phyloP scores from a whole-genome alignment of 2,329 filamentous ascomycete species.

The Sporothrix brasiliensis region DNA sequence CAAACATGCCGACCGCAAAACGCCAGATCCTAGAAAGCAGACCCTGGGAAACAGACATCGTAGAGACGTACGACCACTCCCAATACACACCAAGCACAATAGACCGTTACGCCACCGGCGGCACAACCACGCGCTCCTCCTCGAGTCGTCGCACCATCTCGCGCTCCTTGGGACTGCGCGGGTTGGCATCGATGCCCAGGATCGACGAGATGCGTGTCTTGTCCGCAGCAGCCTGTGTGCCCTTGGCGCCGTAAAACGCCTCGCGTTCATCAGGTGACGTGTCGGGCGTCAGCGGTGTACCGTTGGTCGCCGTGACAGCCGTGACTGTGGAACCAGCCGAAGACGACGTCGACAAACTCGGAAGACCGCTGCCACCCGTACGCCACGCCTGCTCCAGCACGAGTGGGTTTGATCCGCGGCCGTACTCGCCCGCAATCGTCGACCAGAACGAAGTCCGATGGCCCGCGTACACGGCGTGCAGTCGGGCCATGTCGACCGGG shows the following conservation, averaged over 20 bases:
- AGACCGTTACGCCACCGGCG: constrained; percentile 27
- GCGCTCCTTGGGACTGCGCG: constrained; percentile 59
- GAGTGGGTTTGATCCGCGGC: constrained; percentile 61
- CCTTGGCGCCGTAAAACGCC: constrained; percentile 44
- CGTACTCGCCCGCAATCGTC: constrained; percentile 72
- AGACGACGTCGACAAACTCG: background rate
- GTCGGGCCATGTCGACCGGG: constrained; percentile 65
- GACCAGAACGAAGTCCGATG: constrained; percentile 75
- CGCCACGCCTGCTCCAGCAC: constrained; percentile 73
- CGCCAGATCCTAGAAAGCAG: constrained; percentile 10
- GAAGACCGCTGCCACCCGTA: constrained; percentile 39
- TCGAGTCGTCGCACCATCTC: constrained; percentile 61
- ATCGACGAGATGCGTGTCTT: constrained; percentile 66
- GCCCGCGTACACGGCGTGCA: constrained; percentile 69
- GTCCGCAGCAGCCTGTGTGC: constrained; percentile 42
- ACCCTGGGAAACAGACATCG: background rate
- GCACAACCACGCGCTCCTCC: constrained; percentile 45
- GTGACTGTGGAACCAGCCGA: constrained; percentile 34
- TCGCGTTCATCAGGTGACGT: constrained; percentile 56
- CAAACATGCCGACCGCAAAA: background rate
- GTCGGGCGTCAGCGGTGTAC: constrained; percentile 57
- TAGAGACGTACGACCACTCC: background rate
- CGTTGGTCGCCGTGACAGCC: background rate
- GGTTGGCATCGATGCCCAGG: constrained; percentile 62
- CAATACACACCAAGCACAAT: background rate